Base-by-base conservation (phyloP, 352 stramenopile genomes). In the Globisporangium viniferum region DNA sequence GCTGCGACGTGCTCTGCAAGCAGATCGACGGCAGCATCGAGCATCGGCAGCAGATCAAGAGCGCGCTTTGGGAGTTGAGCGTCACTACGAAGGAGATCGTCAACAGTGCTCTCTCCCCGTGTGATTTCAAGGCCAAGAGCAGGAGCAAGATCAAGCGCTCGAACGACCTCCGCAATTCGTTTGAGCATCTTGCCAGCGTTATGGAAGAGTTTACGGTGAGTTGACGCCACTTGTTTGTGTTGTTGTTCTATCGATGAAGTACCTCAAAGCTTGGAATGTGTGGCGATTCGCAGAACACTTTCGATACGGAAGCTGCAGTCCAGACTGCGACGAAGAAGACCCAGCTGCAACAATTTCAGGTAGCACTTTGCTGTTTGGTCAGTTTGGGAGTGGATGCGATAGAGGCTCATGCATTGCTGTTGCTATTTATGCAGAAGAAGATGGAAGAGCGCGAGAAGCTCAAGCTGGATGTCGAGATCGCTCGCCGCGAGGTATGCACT, bases 271-370 rank as follows among this genome's bases (percentile, higher is more conserved):
- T 24, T 24, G 24, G 24, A 24, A 24, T 24, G 24, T 24, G 24
- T 58, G 51, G 24, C 36, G 24, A 10, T 41, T 59, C 24, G 53
- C 5, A 59, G 53, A 59, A 35, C 15, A 59, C 53, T 29, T 59
- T 86, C 33, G 57, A 74, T 20, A 27, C 69, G 24, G 69, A 74
- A 3, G 72, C 82, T 27, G 72, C 64, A 5, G 56, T 49, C 14
- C 70, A 80, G 66, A 86, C 74, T 20, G 55, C 70, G 12, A 60
- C 41, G 3, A 86, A 86, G 68, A 58, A 76, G 8, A 36, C 73
- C 1, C 74, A 82, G 36, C 68, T 86, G 14, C 36, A 73, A 36
- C 48, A 48, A 4, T 83, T 86, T 62, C 71, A 75, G 59, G 74
- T 81, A 62, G 1, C 54, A 39, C 41, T 39, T 54, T 46, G 39